A percentile compares a stretch with the other conserved stretches of the same genome.
Conservation (phyloP, 495 filamentous ascomycete genomes). For the Acidiella bohemica region DNA sequence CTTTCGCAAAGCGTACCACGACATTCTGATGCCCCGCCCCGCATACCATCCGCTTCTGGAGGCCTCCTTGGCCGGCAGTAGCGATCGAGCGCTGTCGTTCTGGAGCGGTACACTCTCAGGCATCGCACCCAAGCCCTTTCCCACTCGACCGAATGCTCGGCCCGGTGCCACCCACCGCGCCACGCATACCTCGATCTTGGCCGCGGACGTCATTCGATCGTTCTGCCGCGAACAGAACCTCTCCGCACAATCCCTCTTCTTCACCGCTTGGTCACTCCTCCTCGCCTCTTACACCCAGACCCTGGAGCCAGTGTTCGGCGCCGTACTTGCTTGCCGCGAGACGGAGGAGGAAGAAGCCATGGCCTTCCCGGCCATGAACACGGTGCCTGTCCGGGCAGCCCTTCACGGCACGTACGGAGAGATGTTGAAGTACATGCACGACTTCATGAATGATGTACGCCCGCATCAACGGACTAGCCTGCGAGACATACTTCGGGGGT, state of each 20-base stretch:
- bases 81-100: conserved; percentile 36
- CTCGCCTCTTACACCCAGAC: conserved; percentile 41
- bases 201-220: conserved; percentile 23
- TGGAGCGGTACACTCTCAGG: conserved; percentile 48
- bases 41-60: conserved; percentile 37
- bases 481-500: conserved; percentile 32
- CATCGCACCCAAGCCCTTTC: conserved; percentile 28
- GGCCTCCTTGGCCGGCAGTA: conserved; percentile 28
- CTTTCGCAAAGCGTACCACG: conserved; percentile 45
- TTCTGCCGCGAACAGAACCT: conserved; percentile 46
- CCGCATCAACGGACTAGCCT: conserved; percentile 55
- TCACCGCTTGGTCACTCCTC: conserved; percentile 51
- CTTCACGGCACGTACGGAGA: conserved; percentile 46
- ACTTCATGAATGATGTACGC: conserved; percentile 34
- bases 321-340: conserved; percentile 57
- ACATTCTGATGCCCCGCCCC: conserved; percentile 28
- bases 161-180: not conserved
- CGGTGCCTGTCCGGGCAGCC: conserved; percentile 48
- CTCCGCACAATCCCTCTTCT: conserved; percentile 51
- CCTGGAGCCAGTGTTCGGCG: conserved; percentile 56
- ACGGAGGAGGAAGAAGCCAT: conserved; percentile 41
- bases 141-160: not conserved
- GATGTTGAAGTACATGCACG: conserved; percentile 53
- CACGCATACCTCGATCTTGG: not conserved
- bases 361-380: conserved; percentile 73